Evolutionary conservation across 2,329 filamentous ascomycete species (phyloP), one percentile per base, ranked within the genome.

Genomic region (Fusarium coffeatum): DNA sequence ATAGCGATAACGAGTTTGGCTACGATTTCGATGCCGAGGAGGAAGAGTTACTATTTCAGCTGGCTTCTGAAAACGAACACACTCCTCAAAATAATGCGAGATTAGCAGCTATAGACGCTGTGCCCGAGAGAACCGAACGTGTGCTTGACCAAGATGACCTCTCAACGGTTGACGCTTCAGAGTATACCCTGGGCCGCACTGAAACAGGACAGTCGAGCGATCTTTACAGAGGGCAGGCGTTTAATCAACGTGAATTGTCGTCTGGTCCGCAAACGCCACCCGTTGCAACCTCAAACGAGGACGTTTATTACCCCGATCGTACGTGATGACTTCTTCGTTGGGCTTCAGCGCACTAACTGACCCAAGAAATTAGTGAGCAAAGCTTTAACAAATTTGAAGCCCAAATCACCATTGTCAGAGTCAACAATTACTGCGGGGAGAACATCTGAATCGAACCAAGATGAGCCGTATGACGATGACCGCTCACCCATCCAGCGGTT

Each of bases 401-500:
- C 70, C 34, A 67, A 30, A 5, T 13, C 63, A 6, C 63, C 68
- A 47, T 59, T 25, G 34, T 55, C 72, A 32, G 60, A 72, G 27
- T 57, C 66, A 15, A 46, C 61, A n/a, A 47, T 62, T n/a, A 45
- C 59, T 25, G 50, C 71, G 18, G 64, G 62, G 4, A 51, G 50
- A 37, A 46, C 20, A 32, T 30, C 37, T 25, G 71, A 60, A 3
- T 23, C 43, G 8, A 30, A 34, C 8, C 51, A 58, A 15, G 47
- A 43, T 37, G 62, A 75, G 10, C 47, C 72, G 1, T 67, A 71
- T 23, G 68, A 77, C 13, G 82, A 84, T 53, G 75, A 71, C 4
- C 79, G 78, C 22, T 84, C 86, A 3, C 94, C 94, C 0, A 81
- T 98, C 4, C 86, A 93, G 67, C 89, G 92, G 34, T 97, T 97